Evolutionary conservation across 768 basidiomycete species (phyloP), one percentile per base, ranked within the genome.

Genomic region (Mycena kentingensis): DNA sequence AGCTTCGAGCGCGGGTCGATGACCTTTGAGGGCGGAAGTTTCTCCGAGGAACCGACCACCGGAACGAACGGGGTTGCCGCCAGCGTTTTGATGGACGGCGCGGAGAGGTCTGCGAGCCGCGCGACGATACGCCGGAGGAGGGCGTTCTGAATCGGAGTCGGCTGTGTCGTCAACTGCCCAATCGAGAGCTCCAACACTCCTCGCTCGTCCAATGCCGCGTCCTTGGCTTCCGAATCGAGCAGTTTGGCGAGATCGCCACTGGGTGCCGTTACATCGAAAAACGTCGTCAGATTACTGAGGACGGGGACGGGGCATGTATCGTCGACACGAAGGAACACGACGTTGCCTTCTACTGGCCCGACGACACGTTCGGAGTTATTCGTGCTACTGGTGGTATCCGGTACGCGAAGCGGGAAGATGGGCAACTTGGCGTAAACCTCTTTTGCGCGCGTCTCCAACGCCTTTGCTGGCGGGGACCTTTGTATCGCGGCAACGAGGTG

Each of bases 1-100:
- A 64, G 52, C 18, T 37, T 27, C 25, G 55, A 60, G 15, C 45
- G 42, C 27, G 63, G 63, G 18, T 64, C 60, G 24, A 64, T 52
- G 19, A 63, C 53, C 1, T 55, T 36, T 3, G 44, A 29, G 3
- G 63, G 57, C 1, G 56, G 18, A 13, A 51, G 18, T 25, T 43
- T 25, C 12, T 36, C 16, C 12, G 37, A 12, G 19, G 46, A 47
- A 12, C 49, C 52, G 13, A 32, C 16, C 10, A 56, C 56, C 16
- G 57, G 39, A 12, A 63, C 49, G 24, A 61, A 58, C 0, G 51
- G 49, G 3, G 53, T 37, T 19, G 41, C 15, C 1, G 47, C 44
- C 5, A 63, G 51, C 19, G 48, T 54, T 13, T 32, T 46, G 54
- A 22, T 41, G 4, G 58, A 44, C 1, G n/a, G 31, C 12, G 18